phyloP scores from a whole-genome alignment of 352 stramenopile genomes.

The Phytophthora brassicae region DNA sequence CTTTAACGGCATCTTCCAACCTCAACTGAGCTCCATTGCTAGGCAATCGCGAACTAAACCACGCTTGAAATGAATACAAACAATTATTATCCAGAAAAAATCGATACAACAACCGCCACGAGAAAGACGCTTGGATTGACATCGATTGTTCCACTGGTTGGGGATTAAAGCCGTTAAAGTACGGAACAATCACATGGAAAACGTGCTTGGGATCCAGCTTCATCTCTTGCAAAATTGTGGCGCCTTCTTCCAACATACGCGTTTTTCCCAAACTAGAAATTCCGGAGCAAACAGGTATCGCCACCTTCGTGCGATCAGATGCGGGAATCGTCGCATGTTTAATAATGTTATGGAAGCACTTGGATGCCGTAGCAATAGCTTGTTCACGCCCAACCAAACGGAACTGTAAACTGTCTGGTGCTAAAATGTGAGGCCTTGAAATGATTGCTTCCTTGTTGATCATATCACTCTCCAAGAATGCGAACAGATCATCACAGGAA shows the following conservation, averaged over 20 bases:
- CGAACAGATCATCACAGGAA: no score
- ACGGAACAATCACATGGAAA: slow-evolving; percentile 32
- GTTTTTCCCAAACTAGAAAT: slow-evolving; percentile 39
- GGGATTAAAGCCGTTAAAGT: slow-evolving; percentile 17
- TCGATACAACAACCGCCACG: slow-evolving; percentile 32
- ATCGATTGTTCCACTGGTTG: slow-evolving; percentile 30
- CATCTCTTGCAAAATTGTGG: slow-evolving; percentile 26
- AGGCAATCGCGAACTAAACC: slow-evolving; percentile 6
- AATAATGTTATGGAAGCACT: slow-evolving; percentile 16
- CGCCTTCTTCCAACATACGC: slow-evolving; percentile 39
- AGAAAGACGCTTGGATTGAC: slow-evolving; percentile 41
- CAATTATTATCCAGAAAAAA: slow-evolving; percentile 39
- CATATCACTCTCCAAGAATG: no score
- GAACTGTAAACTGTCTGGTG: slow-evolving; percentile 13
- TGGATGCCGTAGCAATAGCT: slow-evolving; percentile 1
- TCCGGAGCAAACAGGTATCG: slow-evolving; percentile 36
- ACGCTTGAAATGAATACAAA: slow-evolving; percentile 6
- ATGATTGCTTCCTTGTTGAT: slow-evolving; percentile 11
- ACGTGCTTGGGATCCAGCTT: slow-evolving; percentile 23
- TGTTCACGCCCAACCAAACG: slow-evolving; percentile 16
- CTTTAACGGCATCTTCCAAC: not conserved
- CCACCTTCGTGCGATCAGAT: slow-evolving; percentile 17
- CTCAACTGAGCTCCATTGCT: slow-evolving; percentile 3
- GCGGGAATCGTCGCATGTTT: not conserved
- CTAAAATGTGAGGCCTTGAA: slow-evolving; percentile 8